These are phyloP conservation scores for Lipomyces chichibuensis DNA, from an alignment of 805 yeast species.

Conservation along the genomic window DNA sequence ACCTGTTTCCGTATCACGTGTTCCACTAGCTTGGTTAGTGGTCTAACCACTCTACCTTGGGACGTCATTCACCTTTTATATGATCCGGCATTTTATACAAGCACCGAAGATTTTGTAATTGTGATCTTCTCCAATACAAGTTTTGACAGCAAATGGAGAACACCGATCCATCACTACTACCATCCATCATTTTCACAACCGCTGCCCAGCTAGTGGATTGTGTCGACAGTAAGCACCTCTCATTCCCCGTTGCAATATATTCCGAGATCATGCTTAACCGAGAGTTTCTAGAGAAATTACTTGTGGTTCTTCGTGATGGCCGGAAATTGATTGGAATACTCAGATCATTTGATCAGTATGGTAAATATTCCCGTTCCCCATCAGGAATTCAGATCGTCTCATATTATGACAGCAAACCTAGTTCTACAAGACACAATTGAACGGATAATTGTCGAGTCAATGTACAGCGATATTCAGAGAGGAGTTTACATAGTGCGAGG, in stretches of 20 bases:
- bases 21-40: too few relatives aligned
- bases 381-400: neutral
- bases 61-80: neutral
- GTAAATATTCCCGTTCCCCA: conserved; percentile 38
- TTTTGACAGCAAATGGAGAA: neutral
- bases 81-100: neutral
- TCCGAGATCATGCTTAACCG: neutral
- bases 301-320: conserved; percentile 88
- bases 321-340: conserved; percentile 83
- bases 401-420: conserved; percentile 60
- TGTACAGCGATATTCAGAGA: conserved; percentile 73
- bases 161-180: conserved; percentile 44
- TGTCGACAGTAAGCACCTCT: conserved; percentile 45
- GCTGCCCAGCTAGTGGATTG: conserved; percentile 49
- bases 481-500: conserved; percentile 92
- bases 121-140: neutral
- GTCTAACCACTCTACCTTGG: too few relatives aligned
- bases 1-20: too few relatives aligned
- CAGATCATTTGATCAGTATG: conserved; percentile 93
- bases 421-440: conserved; percentile 91
- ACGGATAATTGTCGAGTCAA: conserved; percentile 61
- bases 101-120: neutral
- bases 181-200: conserved; percentile 50
- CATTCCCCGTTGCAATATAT: neutral
- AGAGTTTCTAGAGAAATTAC: conserved; percentile 56